phyloP scores from a whole-genome alignment of 495 filamentous ascomycete species.

The Lophium mytilinum region DNA sequence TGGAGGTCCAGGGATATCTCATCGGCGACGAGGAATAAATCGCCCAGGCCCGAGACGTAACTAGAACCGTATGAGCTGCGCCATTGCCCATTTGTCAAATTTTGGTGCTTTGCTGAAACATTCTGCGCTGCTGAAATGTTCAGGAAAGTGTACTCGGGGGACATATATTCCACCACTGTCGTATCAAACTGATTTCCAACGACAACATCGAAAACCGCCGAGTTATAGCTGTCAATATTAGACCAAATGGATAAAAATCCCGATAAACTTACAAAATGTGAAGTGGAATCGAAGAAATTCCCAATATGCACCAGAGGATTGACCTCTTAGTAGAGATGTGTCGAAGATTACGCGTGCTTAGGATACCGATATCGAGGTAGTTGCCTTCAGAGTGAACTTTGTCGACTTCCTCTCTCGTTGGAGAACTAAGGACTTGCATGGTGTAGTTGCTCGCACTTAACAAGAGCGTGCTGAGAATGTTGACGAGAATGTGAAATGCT shows the following conservation, averaged over 20 bases:
- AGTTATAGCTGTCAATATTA: conserved; percentile 19
- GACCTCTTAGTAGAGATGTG: conserved; percentile 5
- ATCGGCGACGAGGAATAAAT: not conserved
- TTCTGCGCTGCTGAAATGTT: too few species aligned
- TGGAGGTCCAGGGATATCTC: not conserved
- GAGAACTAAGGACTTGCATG: conserved; percentile 24
- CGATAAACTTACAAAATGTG: conserved; percentile 27
- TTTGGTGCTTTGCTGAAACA: not conserved
- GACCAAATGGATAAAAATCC: not conserved
- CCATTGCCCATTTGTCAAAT: not conserved
- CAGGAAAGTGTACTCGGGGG: not conserved
- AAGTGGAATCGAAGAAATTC: conserved; percentile 22
- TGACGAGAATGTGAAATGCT: conserved; percentile 22
- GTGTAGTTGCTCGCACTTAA: conserved; percentile 26
- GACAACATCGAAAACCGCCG: conserved; percentile 18
- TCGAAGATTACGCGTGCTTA: conserved; percentile 26
- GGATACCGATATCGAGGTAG: conserved; percentile 30
- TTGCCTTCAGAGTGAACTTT: conserved; percentile 13
- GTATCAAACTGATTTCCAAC: not conserved
- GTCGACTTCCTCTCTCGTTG: conserved; percentile 29
- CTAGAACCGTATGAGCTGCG: not conserved
- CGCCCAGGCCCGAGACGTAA: not conserved
- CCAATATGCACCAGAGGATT: conserved; percentile 18
- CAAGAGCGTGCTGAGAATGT: conserved; percentile 22
- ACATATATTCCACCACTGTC: not conserved